Evolutionary conservation across 768 basidiomycete genomes (phyloP).

Genomic region (Cyclocybe aegerita): DNA sequence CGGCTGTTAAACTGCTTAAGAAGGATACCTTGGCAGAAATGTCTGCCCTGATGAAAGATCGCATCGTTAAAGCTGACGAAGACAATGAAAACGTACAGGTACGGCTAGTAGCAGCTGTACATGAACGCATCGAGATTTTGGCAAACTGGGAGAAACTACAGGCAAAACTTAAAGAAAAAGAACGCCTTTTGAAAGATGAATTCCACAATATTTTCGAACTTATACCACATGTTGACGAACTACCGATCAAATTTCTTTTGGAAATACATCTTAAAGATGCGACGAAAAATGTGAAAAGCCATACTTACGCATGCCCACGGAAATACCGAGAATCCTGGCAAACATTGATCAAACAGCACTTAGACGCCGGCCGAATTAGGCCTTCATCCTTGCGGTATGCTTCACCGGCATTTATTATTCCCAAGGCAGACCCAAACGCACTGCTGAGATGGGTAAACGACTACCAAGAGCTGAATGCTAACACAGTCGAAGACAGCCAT

Average conservation of each 20-base stretch:
- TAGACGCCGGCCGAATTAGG: constrained; percentile 19
- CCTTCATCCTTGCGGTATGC: constrained; percentile 25
- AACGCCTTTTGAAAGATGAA: constrained; percentile 9
- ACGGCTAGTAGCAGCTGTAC: constrained; percentile 13
- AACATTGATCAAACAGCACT: too few relatives aligned
- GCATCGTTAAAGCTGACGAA: constrained; percentile 4
- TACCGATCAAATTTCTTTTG: constrained; percentile 10
- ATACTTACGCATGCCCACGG: constrained; percentile 25
- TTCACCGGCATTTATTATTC: constrained; percentile 29
- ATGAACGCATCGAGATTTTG: constrained; percentile 8
- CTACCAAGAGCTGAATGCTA: constrained; percentile 28
- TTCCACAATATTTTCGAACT: constrained; percentile 12
- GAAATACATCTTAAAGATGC: constrained; percentile 24
- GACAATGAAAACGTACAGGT: background rate
- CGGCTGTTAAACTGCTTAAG: constrained; percentile 8
- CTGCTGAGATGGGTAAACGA: constrained; percentile 34
- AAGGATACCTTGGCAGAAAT: constrained; percentile 2
- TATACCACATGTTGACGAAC: constrained; percentile 6
- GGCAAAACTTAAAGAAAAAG: background rate
- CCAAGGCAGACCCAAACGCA: constrained; percentile 17
- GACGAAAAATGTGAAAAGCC: constrained; percentile 10
- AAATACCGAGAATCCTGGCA: constrained; percentile 30
- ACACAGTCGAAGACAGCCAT: constrained; percentile 26
- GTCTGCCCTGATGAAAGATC: constrained; percentile 1
- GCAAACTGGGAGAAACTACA: background rate